A percentile compares a stretch with the other conserved stretches of the same genome.
These are phyloP conservation scores for Durio zibethinus DNA, from an alignment of 345 rosid species.

Conservation along the genomic window DNA sequence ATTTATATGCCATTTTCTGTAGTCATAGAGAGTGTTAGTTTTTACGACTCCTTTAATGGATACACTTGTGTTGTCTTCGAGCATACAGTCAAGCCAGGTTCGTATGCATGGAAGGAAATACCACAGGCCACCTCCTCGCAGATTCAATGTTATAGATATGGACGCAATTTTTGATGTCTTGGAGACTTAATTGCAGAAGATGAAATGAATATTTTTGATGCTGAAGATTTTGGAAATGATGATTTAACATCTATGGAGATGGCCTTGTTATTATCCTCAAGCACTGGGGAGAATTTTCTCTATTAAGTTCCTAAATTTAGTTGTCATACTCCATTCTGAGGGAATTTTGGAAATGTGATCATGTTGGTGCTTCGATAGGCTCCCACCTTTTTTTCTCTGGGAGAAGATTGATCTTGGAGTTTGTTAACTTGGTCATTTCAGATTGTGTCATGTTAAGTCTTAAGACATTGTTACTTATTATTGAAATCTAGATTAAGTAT, in stretches of 20 bases:
- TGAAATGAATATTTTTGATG: slow-evolving; percentile 45
- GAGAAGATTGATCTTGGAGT: background rate
- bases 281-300: background rate
- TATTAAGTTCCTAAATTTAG: slow-evolving; percentile 6
- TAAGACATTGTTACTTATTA: background rate
- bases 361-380: background rate
- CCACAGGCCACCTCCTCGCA: slow-evolving; percentile 65
- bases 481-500: background rate
- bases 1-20: slow-evolving; percentile 20
- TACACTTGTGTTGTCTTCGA: slow-evolving; percentile 61
- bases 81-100: slow-evolving; percentile 76
- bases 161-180: slow-evolving; percentile 46
- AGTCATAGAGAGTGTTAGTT: slow-evolving; percentile 25
- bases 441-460: background rate
- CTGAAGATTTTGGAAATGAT: slow-evolving; percentile 27
- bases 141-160: slow-evolving; percentile 41
- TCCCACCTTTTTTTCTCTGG: background rate
- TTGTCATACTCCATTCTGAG: background rate
- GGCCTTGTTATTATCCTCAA: slow-evolving; percentile 43
- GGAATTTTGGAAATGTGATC: background rate
- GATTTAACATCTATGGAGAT: slow-evolving; percentile 47
- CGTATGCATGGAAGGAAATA: slow-evolving; percentile 79
- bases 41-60: slow-evolving; percentile 37
- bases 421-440: background rate
- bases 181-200: slow-evolving; percentile 46